Percentiles rank a stretch among this genome's conserved stretches.
Evolutionary conservation across 805 yeast species (phyloP).

Genomic region (Alloascoidea africana): DNA sequence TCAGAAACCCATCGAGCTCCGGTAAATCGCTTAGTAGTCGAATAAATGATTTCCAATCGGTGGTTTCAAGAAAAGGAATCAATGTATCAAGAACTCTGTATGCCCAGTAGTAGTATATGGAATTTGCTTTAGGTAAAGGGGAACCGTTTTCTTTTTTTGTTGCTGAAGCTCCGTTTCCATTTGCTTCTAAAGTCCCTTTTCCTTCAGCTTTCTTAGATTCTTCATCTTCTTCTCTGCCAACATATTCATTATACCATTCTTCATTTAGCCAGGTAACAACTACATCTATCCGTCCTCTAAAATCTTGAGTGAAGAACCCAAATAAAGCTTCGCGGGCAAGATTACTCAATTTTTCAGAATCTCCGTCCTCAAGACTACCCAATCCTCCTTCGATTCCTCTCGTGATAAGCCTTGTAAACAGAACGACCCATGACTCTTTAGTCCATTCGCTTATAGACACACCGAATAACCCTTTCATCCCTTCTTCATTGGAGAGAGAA

Average conservation of each 20-base stretch:
- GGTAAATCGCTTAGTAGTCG: slow-evolving; percentile 84
- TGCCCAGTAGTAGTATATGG: slow-evolving; percentile 55
- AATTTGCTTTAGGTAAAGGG: slow-evolving; percentile 17
- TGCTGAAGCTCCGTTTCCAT: slow-evolving; percentile 11
- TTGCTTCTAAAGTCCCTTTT: slow-evolving; percentile 7
- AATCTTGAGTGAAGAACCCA: slow-evolving; percentile 57
- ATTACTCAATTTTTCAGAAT: slow-evolving; percentile 26
- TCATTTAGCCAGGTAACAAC: slow-evolving; percentile 90
- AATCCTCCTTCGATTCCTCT: slow-evolving; percentile 41
- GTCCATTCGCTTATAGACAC: slow-evolving; percentile 36
- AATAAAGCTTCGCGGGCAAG: slow-evolving; percentile 56
- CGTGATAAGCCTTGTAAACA: slow-evolving; percentile 66
- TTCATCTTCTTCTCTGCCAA: slow-evolving; percentile 20
- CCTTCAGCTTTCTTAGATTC: slow-evolving; percentile 11
- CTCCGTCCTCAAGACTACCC: slow-evolving; percentile 16
- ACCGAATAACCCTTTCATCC: slow-evolving; percentile 11
- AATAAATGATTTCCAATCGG: slow-evolving; percentile 68
- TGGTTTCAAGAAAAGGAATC: slow-evolving; percentile 71
- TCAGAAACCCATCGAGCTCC: slow-evolving; percentile 42
- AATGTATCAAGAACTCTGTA: slow-evolving; percentile 58
- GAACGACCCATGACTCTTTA: slow-evolving; percentile 59
- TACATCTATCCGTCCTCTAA: slow-evolving; percentile 55
- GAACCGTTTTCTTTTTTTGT: slow-evolving; percentile 10
- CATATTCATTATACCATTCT: slow-evolving; percentile 69
- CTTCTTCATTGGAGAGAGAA: slow-evolving; percentile 2